Conservation (phyloP, 345 rosid species). For the Kernera saxatilis region DNA sequence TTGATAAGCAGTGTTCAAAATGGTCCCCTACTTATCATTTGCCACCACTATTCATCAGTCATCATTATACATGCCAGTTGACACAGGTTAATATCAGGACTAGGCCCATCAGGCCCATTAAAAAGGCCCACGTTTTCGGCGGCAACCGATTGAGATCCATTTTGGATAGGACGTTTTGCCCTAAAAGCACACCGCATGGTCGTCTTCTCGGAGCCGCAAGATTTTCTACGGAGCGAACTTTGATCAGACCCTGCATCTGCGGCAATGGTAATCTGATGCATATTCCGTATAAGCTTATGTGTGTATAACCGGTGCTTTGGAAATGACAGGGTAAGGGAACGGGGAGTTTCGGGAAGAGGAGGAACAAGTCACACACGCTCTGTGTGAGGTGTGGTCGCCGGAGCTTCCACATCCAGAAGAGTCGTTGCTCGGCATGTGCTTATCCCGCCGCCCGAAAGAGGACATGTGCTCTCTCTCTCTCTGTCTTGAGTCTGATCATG, state of each 20-base stretch:
- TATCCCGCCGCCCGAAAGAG: constrained; percentile 89
- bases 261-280: constrained; percentile 21
- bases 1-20: constrained; percentile 11
- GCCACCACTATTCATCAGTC: not conserved
- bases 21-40: constrained; percentile 35
- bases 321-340: constrained; percentile 79
- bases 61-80: not conserved
- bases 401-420: constrained; percentile 92
- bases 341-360: constrained; percentile 89
- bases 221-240: not conserved
- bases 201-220: not conserved
- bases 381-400: constrained; percentile 94
- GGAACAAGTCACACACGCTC: constrained; percentile 94
- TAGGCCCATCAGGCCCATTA: not conserved
- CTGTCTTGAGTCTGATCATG: too few relatives aligned
- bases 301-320: not conserved
- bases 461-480: constrained; percentile 34
- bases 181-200: not conserved
- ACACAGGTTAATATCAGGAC: not conserved
- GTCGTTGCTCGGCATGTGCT: constrained; percentile 83
- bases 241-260: constrained; percentile 15
- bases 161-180: not conserved
- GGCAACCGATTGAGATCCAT: not conserved
- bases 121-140: not conserved
- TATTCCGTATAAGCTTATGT: not conserved